These are phyloP conservation scores for Osmanthus fragrans DNA, from an alignment of 257 asterid genomes.

Conservation along the genomic window DNA sequence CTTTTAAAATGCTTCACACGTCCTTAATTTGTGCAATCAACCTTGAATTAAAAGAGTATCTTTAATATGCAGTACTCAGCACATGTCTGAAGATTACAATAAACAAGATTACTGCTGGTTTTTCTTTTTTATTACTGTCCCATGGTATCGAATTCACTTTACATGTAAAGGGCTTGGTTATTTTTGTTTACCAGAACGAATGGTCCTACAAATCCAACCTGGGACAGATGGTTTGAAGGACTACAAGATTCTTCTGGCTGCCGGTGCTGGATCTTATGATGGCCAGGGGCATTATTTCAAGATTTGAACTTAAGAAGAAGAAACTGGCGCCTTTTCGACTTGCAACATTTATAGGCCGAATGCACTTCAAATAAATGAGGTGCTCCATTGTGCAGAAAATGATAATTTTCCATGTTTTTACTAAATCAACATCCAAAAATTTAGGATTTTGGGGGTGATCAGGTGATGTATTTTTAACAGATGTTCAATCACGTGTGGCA, in stretches of 20 bases:
- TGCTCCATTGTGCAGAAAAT: conserved; percentile 34
- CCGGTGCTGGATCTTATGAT: conserved; percentile 86
- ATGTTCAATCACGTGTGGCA: not conserved
- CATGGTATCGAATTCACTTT: not conserved
- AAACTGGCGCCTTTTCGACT: conserved; percentile 18
- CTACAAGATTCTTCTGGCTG: conserved; percentile 79
- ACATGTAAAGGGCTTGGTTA: not conserved
- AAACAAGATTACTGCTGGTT: not conserved
- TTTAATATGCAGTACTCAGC: not conserved
- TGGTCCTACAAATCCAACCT: conserved; percentile 70
- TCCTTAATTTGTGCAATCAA: not conserved
- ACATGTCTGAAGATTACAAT: no score
- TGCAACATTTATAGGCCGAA: conserved; percentile 13
- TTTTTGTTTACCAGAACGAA: conserved; percentile 54
- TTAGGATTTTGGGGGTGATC: not conserved
- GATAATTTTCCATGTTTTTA: not conserved
- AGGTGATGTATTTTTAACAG: not conserved
- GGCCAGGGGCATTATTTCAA: conserved; percentile 10
- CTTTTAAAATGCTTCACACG: not conserved
- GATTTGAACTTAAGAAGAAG: conserved; percentile 16
- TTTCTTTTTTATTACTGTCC: not conserved
- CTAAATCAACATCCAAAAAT: not conserved
- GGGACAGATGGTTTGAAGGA: conserved; percentile 99
- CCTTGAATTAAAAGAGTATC: conserved; percentile 1
- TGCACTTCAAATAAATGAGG: conserved; percentile 12